A percentile compares a stretch with the other conserved stretches of the same genome.
Conservation (phyloP, 495 filamentous ascomycete species). For the Neurospora sp. region DNA sequence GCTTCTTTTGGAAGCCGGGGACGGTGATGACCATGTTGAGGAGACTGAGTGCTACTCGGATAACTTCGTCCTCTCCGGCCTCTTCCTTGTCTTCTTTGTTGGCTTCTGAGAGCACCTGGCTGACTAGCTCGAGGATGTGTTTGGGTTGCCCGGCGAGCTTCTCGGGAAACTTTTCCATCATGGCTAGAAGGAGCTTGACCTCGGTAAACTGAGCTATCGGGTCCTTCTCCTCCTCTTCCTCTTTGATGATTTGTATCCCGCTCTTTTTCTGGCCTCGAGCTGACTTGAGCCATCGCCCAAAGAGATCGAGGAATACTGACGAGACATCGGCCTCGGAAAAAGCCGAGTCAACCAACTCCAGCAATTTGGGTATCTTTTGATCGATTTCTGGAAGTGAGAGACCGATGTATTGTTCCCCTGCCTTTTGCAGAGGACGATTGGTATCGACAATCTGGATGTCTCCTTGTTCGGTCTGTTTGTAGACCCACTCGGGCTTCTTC, state of each 20-base stretch:
- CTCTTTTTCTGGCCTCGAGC: constrained; percentile 3
- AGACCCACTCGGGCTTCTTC: constrained; percentile 28
- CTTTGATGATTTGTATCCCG: constrained; percentile 17
- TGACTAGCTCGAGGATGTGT: constrained; percentile 52
- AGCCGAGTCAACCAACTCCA: constrained; percentile 41
- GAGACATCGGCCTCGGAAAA: constrained; percentile 49
- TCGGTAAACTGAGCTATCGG: constrained; percentile 40
- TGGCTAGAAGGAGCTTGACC: constrained; percentile 54
- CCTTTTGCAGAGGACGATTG: constrained; percentile 1
- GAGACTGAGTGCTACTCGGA: constrained; percentile 53
- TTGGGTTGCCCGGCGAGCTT: constrained; percentile 54
- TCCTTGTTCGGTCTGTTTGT: constrained; percentile 14
- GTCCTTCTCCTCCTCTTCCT: constrained; percentile 31
- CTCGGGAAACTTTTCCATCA: constrained; percentile 57
- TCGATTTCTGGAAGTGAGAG: constrained; percentile 30
- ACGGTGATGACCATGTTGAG: constrained; percentile 57
- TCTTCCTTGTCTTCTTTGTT: constrained; percentile 1
- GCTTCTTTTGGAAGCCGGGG: constrained; percentile 45
- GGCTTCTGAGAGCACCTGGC: constrained; percentile 41
- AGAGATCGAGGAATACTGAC: constrained; percentile 52
- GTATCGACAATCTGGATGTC: constrained; percentile 21
- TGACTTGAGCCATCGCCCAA: constrained; percentile 49
- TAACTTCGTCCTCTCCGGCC: constrained; percentile 36
- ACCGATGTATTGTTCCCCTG: neutral
- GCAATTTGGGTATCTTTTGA: constrained; percentile 40